Conservation (phyloP, 2,329 filamentous ascomycete species). For the Fusarium dimerum region DNA sequence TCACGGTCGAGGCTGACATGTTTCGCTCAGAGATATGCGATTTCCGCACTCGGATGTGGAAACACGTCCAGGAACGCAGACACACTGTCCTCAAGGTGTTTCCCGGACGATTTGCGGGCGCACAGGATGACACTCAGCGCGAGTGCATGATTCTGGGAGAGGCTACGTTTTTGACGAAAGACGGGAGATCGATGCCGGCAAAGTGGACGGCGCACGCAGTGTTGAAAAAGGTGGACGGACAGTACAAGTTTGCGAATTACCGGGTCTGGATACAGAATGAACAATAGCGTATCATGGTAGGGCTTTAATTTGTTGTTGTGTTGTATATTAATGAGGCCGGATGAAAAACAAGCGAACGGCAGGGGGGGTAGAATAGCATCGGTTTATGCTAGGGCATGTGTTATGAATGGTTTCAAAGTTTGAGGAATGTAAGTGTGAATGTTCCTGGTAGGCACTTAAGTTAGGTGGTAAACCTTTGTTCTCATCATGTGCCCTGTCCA, state of each 20-base stretch:
- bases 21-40: conserved; percentile 39
- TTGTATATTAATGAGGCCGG: no score
- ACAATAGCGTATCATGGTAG: background rate
- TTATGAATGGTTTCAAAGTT: no score
- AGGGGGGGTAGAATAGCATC: no score
- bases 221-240: conserved; percentile 29
- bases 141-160: conserved; percentile 40
- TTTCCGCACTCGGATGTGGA: conserved; percentile 47
- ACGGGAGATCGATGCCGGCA: conserved; percentile 27
- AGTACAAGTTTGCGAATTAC: conserved; percentile 37
- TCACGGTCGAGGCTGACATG: conserved; percentile 5
- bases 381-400: no score
- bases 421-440: no score
- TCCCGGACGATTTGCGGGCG: conserved; percentile 36
- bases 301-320: background rate
- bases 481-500: background rate
- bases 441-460: no score
- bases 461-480: no score
- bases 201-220: conserved; percentile 36
- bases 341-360: no score
- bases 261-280: conserved; percentile 35
- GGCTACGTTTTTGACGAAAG: conserved; percentile 28
- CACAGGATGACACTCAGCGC: conserved; percentile 11
- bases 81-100: conserved; percentile 46
- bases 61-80: conserved; percentile 38